Evolutionary conservation across 2,329 filamentous ascomycete species (phyloP).

Genomic region (Bertia moriformis): DNA sequence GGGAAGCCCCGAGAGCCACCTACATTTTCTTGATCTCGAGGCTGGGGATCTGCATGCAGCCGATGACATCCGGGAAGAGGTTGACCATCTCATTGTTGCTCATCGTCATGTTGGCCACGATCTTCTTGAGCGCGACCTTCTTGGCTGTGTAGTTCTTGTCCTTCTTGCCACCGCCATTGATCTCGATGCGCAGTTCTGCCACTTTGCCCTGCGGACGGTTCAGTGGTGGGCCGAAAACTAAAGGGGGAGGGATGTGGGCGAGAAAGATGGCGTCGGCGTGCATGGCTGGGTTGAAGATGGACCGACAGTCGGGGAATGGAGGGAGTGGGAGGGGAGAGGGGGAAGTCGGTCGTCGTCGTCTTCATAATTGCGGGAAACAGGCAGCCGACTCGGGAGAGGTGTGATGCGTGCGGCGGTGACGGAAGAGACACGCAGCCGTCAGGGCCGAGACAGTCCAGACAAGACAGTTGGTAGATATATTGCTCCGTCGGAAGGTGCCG

Average conservation of each 20-base stretch:
- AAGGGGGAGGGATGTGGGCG: constrained; percentile 31
- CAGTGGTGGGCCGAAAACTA: constrained; percentile 29
- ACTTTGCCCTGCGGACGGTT: constrained; percentile 81
- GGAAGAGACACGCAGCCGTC: too few relatives aligned
- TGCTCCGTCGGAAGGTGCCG: too few relatives aligned
- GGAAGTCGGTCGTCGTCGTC: constrained; percentile 4
- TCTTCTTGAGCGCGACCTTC: constrained; percentile 98
- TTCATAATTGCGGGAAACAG: too few relatives aligned
- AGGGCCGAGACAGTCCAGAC: too few relatives aligned
- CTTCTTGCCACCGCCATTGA: constrained; percentile 89
- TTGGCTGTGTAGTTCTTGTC: constrained; percentile 91
- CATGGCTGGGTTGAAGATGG: neutral
- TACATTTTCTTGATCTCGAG: constrained; percentile 99
- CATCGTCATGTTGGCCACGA: constrained; percentile 99
- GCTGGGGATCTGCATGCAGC: constrained; percentile 85
- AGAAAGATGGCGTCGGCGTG: constrained; percentile 34
- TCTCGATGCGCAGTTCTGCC: constrained; percentile 84
- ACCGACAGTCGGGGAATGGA: constrained; percentile 1
- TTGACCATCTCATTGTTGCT: constrained; percentile 99
- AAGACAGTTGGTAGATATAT: too few relatives aligned
- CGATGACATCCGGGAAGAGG: constrained; percentile 86
- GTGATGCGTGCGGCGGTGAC: too few relatives aligned
- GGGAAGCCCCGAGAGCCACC: too few relatives aligned
- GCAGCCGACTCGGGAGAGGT: too few relatives aligned
- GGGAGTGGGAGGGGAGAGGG: constrained; percentile 4